Evolutionary conservation across 257 asterid species (phyloP).

Genomic region (Scutellaria galericulata): DNA sequence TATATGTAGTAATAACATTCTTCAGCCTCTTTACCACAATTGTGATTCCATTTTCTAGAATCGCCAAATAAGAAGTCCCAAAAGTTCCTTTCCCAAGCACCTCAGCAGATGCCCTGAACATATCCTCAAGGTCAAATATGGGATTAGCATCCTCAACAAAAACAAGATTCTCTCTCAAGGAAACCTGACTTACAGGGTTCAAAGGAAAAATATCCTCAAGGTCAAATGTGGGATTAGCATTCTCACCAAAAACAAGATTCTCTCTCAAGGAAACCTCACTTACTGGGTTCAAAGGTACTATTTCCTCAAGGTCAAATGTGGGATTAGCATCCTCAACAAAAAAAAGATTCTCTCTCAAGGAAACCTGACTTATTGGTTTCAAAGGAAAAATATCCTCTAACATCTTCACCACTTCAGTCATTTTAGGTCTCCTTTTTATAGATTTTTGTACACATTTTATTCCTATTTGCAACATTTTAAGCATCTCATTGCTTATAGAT

Average conservation of each 20-base stretch:
- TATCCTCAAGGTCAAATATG: constrained; percentile 29
- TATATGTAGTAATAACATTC: neutral
- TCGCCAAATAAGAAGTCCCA: constrained; percentile 30
- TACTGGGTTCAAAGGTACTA: too few species aligned
- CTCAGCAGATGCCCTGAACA: constrained; percentile 35
- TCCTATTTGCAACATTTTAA: constrained; percentile 39
- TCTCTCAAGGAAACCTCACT: too few species aligned
- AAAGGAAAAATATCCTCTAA: constrained; percentile 22
- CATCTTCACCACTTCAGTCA: constrained; percentile 36
- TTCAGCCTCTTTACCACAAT: constrained; percentile 37
- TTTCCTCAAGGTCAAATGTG: too few species aligned
- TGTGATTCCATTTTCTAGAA: constrained; percentile 11
- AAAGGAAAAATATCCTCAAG: neutral
- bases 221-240: too few species aligned
- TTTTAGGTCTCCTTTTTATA: constrained; percentile 35
- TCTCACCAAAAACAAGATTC: too few species aligned
- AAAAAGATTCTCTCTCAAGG: too few species aligned
- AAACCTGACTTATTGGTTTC: too few species aligned
- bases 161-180: neutral
- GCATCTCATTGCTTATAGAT: too few species aligned
- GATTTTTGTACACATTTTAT: constrained; percentile 33
- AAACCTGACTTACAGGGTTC: neutral
- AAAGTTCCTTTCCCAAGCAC: constrained; percentile 37
- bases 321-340: too few species aligned
- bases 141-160: constrained; percentile 24